phyloP scores from a whole-genome alignment of 1,139 yeast species.

The Pichia sp. region DNA sequence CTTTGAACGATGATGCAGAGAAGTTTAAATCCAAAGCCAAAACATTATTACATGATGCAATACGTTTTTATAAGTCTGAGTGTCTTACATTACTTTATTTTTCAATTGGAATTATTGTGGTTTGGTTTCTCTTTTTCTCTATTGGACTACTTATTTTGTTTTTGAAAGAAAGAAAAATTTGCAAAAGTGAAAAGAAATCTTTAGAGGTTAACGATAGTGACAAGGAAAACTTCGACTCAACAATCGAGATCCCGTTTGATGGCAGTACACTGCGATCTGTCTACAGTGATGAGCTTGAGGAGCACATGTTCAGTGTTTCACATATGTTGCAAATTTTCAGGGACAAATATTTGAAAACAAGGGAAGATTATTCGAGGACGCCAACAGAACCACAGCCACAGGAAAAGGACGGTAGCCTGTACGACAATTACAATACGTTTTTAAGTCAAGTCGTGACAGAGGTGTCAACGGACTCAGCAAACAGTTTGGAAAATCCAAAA shows the following conservation, averaged over 20 bases:
- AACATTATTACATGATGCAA: conserved; percentile 26
- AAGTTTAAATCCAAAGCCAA: conserved; percentile 30
- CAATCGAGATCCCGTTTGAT: conserved; percentile 8
- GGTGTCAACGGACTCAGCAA: background rate
- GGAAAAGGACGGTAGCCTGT: background rate
- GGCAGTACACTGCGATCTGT: conserved; percentile 4
- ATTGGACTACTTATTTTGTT: conserved; percentile 35
- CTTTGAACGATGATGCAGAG: conserved; percentile 16
- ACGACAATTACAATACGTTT: background rate
- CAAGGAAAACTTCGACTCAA: conserved; percentile 2
- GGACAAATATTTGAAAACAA: conserved; percentile 11
- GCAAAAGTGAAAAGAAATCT: background rate
- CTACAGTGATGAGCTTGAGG: background rate
- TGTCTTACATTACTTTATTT: conserved; percentile 45
- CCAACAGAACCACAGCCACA: conserved; percentile 13
- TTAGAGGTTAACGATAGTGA: background rate
- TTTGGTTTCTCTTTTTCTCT: conserved; percentile 47
- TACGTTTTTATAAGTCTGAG: conserved; percentile 35
- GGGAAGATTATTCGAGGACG: conserved; percentile 7
- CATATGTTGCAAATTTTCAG: conserved; percentile 11
- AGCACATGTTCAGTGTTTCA: background rate
- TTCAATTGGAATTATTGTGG: conserved; percentile 39
- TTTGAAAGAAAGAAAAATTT: conserved; percentile 13
- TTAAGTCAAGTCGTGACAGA: background rate
- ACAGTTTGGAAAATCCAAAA: background rate